Evolutionary conservation across 2,329 filamentous ascomycete species (phyloP).

Genomic region (Alternaria hordeiaustralica): DNA sequence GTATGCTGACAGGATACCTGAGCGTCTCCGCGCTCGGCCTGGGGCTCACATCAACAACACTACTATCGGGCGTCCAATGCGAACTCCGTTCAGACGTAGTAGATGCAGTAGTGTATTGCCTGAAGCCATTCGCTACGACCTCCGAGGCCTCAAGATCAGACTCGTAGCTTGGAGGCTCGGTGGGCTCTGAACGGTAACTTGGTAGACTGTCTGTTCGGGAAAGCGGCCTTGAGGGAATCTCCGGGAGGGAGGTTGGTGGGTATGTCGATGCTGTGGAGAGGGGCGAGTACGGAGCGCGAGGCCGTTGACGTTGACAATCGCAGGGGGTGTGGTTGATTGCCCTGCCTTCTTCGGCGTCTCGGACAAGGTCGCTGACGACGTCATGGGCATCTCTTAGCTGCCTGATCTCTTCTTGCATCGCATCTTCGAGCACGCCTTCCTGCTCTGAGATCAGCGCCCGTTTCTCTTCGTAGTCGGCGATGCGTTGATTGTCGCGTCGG

Average conservation of each 20-base stretch:
- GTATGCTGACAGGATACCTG: slow-evolving; percentile 32
- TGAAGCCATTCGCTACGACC: slow-evolving; percentile 53
- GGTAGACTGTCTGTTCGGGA: slow-evolving; percentile 52
- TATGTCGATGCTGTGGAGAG: slow-evolving; percentile 41
- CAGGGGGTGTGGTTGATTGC: slow-evolving; percentile 10
- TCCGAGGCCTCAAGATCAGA: slow-evolving; percentile 48
- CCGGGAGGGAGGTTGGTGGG: slow-evolving; percentile 37
- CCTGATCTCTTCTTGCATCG: slow-evolving; percentile 55
- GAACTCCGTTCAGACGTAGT: slow-evolving; percentile 28
- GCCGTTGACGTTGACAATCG: slow-evolving; percentile 25
- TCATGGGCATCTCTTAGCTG: slow-evolving; percentile 60
- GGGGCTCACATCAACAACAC: slow-evolving; percentile 48
- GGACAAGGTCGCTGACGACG: slow-evolving; percentile 58
- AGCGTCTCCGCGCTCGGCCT: slow-evolving; percentile 48
- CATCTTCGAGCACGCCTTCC: slow-evolving; percentile 54
- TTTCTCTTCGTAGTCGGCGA: slow-evolving; percentile 60
- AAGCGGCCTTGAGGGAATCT: slow-evolving; percentile 42
- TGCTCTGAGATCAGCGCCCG: slow-evolving; percentile 55
- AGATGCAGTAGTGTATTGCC: slow-evolving; percentile 43
- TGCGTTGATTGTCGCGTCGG: slow-evolving; percentile 39
- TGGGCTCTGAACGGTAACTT: slow-evolving; percentile 52
- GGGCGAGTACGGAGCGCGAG: slow-evolving; percentile 29
- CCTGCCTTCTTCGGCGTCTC: slow-evolving; percentile 48
- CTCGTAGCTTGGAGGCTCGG: slow-evolving; percentile 53
- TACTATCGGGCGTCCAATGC: slow-evolving; percentile 48